phyloP scores from a whole-genome alignment of 495 filamentous ascomycete genomes.

The Aspergillus cavernicola region DNA sequence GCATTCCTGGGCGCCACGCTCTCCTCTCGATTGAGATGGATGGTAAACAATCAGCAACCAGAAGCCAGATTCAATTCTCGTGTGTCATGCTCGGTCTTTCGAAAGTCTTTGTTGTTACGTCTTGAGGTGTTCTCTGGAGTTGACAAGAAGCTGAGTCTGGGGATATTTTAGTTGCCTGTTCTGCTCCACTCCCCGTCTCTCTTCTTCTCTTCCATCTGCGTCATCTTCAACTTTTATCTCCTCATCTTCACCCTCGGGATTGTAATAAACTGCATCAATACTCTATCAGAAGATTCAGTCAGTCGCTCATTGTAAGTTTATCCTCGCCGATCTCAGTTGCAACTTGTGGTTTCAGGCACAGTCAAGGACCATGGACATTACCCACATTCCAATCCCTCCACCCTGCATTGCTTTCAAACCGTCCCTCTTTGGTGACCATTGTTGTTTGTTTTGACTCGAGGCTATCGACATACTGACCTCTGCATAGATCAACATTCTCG shows the following conservation, averaged over 20 bases:
- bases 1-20: constrained; percentile 1
- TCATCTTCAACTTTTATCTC: constrained; percentile 2
- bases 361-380: background rate
- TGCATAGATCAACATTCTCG: constrained; percentile 19
- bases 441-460: constrained; percentile 15
- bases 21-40: background rate
- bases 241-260: background rate
- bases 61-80: background rate
- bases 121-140: background rate
- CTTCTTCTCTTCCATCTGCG: background rate
- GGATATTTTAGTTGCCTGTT: constrained; percentile 11
- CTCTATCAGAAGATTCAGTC: constrained; percentile 8
- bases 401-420: constrained; percentile 20
- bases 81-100: background rate
- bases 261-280: background rate
- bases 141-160: constrained; percentile 3
- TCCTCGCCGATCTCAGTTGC: background rate
- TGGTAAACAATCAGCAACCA: background rate
- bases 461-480: constrained; percentile 8
- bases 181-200: constrained; percentile 5
- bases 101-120: background rate
- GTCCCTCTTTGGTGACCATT: background rate
- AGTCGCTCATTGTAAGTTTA: constrained; percentile 8
- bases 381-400: constrained; percentile 19
- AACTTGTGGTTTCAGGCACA: constrained; percentile 4